Evolutionary conservation across 352 stramenopile species (phyloP).

Genomic region (Paralagenidium karlingii): DNA sequence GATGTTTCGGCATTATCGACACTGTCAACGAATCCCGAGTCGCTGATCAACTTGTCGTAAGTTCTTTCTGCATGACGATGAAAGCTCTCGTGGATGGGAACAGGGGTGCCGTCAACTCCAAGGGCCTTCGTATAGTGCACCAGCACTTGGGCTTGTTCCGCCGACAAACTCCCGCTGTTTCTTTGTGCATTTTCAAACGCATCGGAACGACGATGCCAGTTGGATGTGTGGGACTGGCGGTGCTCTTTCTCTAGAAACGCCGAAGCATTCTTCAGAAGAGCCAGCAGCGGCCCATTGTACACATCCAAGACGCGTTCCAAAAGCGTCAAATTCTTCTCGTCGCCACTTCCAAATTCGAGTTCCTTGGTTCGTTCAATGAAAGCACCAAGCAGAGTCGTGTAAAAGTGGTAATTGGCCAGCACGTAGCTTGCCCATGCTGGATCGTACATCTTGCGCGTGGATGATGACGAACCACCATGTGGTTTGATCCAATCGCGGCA

Average conservation of each 20-base stretch:
- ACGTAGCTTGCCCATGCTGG: conserved; percentile 64
- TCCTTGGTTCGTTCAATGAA: conserved; percentile 78
- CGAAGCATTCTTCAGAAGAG: conserved; percentile 39
- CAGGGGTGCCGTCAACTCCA: conserved; percentile 47
- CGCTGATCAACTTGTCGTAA: conserved; percentile 70
- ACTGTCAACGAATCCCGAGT: conserved; percentile 17
- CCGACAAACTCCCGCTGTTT: conserved; percentile 20
- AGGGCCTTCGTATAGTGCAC: conserved; percentile 73
- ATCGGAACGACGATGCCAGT: too few species aligned
- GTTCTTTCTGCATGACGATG: conserved; percentile 73
- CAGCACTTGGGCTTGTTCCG: conserved; percentile 54
- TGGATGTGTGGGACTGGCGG: too few species aligned
- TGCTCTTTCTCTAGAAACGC: conserved; percentile 44
- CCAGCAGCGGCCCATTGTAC: conserved; percentile 52
- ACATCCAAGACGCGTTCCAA: conserved; percentile 61
- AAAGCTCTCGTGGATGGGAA: conserved; percentile 58
- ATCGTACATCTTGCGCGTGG: conserved; percentile 23
- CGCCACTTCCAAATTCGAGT: conserved; percentile 54
- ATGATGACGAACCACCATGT: neutral
- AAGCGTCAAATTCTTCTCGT: conserved; percentile 39
- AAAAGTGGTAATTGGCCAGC: conserved; percentile 83
- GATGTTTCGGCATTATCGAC: conserved; percentile 7
- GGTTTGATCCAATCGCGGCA: conserved; percentile 62
- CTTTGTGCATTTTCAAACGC: too few species aligned
- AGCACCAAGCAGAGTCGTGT: conserved; percentile 61